Base-by-base conservation (phyloP, 108 stramenopile genomes). In the Fragilariopsis cylindrus region DNA sequence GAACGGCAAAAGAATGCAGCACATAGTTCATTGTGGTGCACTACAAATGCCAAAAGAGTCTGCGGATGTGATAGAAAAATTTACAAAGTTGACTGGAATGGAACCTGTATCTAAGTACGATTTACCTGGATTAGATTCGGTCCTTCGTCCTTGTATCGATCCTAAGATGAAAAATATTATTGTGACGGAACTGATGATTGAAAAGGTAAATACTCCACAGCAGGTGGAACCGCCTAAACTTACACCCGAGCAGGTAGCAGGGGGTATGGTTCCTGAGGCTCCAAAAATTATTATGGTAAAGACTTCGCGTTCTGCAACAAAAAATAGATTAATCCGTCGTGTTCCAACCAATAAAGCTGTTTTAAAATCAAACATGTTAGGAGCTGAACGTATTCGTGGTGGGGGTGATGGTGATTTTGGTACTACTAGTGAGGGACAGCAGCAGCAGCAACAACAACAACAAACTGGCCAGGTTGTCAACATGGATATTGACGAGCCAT, bases 1-100 rank as follows among this genome's bases (percentile, higher is more conserved):
- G 3, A 78, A 86, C 45, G 86, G 86, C 21, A 87, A 90, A 54
- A 74, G 76, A 9, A 74, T 87, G 11, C 86, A 85, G 19, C 84
- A 91, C 48, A 68, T 60, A 4, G 93, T 94, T 8, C 83, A 88
- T 65, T 81, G 84, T 70, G 89, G 89, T n/a, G 93, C 93, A 4
- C 64, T 94, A 3, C 78, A 84, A 11, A 80, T 92, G 67, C 86
- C 88, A 12, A 63, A 68, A n/a, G 89, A 79, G 49, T 76, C 88
- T 9, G 65, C 87, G 44, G 81, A 76, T 60, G 63, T 89, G 46
- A 77, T 88, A 15, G 68, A 75, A 3, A 70, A 82, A 43, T 74
- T 48, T 2, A 60, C 63, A 2, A n/a, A 70, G 56, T 65, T 48
- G 43, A 55, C 70, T 11, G 67, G 60, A 11, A 46, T 74, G 72